These are phyloP conservation scores for Acacia melanoxylon DNA, from an alignment of 306 rosid genomes.

Conservation along the genomic window DNA sequence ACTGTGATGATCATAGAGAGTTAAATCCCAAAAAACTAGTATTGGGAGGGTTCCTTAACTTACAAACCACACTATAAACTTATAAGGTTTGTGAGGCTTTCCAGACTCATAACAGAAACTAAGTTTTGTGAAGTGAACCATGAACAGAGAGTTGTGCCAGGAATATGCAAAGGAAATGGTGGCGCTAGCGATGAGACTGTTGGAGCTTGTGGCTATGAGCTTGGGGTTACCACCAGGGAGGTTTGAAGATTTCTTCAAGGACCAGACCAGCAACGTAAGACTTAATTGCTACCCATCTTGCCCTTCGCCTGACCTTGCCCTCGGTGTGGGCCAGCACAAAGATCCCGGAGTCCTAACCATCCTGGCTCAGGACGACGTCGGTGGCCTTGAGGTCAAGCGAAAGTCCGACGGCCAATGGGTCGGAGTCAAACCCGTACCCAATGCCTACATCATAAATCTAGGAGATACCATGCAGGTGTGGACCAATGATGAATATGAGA, in stretches of 20 bases:
- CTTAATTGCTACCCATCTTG: neutral
- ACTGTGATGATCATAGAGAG: too few relatives aligned
- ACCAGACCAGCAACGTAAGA: neutral
- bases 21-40: too few relatives aligned
- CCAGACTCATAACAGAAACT: too few relatives aligned
- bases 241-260: constrained; percentile 30
- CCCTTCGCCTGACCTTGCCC: neutral
- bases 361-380: neutral
- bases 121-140: neutral
- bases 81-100: too few relatives aligned
- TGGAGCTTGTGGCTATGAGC: constrained; percentile 45
- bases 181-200: constrained; percentile 58
- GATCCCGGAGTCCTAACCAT: neutral
- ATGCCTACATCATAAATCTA: constrained; percentile 34
- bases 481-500: constrained; percentile 4
- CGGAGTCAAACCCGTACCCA: constrained; percentile 24
- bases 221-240: constrained; percentile 54
- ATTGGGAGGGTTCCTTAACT: too few relatives aligned
- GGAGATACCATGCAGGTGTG: constrained; percentile 29
- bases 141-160: constrained; percentile 55
- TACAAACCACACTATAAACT: too few relatives aligned
- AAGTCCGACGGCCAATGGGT: neutral
- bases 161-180: constrained; percentile 63
- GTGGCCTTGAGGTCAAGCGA: neutral
- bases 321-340: neutral